Conservation (phyloP, 805 yeast species). For the Saccharomycopsis sp. region DNA sequence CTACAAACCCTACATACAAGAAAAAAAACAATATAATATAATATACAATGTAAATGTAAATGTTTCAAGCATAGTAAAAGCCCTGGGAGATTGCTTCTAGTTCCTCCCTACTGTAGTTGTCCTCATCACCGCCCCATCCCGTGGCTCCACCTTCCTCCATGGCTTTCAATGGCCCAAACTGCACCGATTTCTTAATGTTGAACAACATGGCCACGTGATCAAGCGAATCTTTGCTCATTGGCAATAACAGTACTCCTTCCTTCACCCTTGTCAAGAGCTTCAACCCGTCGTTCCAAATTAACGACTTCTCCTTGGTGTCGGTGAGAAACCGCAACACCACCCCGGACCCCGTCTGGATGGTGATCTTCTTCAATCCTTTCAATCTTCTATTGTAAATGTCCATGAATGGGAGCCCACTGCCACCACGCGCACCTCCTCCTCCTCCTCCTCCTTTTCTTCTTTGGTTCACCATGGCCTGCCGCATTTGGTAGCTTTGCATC, state of each 20-base stretch:
- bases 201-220: slow-evolving; percentile 3
- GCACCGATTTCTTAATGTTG: slow-evolving; percentile 2
- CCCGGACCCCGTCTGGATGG: background rate
- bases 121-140: too few relatives aligned
- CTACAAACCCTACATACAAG: too few relatives aligned
- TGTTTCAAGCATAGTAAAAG: too few relatives aligned
- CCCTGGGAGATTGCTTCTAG: too few relatives aligned
- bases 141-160: background rate
- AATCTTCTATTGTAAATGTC: background rate
- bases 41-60: too few relatives aligned
- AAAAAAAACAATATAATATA: too few relatives aligned
- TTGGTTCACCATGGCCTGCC: too few relatives aligned
- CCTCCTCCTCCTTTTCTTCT: too few relatives aligned
- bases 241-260: background rate
- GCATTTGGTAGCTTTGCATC: too few relatives aligned
- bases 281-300: slow-evolving; percentile 8
- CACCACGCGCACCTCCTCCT: too few relatives aligned
- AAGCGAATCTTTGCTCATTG: background rate
- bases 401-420: too few relatives aligned
- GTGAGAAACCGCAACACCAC: slow-evolving; percentile 2
- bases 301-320: slow-evolving; percentile 1
- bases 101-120: too few relatives aligned
- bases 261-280: background rate
- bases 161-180: slow-evolving; percentile 5
- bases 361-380: background rate